Percentiles rank a stretch among this genome's conserved stretches.
These are phyloP conservation scores for Hermanozyma aechmeae DNA, from an alignment of 805 yeast species.

Conservation along the genomic window DNA sequence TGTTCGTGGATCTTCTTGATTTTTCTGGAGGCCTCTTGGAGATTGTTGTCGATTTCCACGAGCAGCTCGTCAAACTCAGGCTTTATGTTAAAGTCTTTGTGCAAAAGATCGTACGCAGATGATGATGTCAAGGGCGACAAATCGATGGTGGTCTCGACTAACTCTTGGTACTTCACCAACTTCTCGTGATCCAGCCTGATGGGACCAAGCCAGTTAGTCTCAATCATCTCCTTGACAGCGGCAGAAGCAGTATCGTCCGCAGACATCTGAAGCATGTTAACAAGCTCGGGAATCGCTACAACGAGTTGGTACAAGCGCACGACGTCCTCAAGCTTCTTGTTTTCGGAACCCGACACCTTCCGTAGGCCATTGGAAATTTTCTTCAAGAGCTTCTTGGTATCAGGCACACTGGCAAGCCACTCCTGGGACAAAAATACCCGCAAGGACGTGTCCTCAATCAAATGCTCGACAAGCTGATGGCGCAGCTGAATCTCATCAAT, in stretches of 20 bases:
- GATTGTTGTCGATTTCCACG: constrained; percentile 45
- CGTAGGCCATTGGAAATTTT: constrained; percentile 38
- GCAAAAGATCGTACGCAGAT: constrained; percentile 19
- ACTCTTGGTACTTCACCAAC: constrained; percentile 62
- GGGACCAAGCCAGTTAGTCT: constrained; percentile 49
- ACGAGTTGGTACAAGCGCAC: constrained; percentile 80
- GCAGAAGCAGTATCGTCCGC: constrained; percentile 22
- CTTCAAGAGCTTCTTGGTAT: constrained; percentile 64
- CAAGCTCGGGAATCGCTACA: constrained; percentile 58
- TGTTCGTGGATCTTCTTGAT: constrained; percentile 54
- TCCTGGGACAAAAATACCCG: constrained; percentile 60
- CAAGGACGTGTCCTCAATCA: constrained; percentile 61
- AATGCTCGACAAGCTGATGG: constrained; percentile 63
- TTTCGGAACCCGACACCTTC: constrained; percentile 22
- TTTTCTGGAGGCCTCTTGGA: constrained; percentile 44
- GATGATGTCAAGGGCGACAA: constrained; percentile 63
- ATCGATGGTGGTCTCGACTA: constrained; percentile 90
- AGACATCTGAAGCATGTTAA: constrained; percentile 40
- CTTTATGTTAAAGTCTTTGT: constrained; percentile 73
- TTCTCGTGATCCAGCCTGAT: constrained; percentile 40
- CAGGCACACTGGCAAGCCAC: constrained; percentile 69
- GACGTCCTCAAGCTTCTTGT: constrained; percentile 77
- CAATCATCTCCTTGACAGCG: constrained; percentile 28
- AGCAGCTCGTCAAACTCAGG: constrained; percentile 85
- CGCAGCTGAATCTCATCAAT: constrained; percentile 51